These are phyloP conservation scores for Umbelopsis sp. DNA, from an alignment of 192 early-diverging fungal genomes.

Conservation along the genomic window DNA sequence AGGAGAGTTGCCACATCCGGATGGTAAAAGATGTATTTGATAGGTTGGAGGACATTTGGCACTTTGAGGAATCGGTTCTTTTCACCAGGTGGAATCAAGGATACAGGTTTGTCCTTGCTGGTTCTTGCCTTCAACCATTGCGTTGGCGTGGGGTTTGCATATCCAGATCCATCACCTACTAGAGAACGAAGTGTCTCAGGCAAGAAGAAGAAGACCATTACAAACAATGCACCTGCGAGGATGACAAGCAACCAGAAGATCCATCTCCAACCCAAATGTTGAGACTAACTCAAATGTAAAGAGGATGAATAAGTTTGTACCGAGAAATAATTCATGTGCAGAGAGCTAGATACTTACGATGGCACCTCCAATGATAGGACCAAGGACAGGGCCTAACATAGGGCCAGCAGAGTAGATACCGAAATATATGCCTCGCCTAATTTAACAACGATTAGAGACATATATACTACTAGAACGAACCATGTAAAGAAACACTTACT, in stretches of 20 bases:
- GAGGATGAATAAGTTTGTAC: neutral
- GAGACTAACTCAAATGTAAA: neutral
- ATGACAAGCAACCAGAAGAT: neutral
- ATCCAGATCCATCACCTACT: slow-evolving; percentile 43
- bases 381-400: slow-evolving; percentile 1
- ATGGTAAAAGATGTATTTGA: slow-evolving; percentile 29
- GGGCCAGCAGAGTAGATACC: slow-evolving; percentile 15
- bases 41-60: slow-evolving; percentile 32
- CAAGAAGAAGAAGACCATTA: slow-evolving; percentile 39
- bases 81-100: neutral
- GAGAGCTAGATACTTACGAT: neutral
- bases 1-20: slow-evolving; percentile 33
- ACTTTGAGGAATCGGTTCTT: slow-evolving; percentile 38
- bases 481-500: neutral
- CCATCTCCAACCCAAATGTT: slow-evolving; percentile 21
- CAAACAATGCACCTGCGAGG: neutral
- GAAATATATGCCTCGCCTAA: slow-evolving; percentile 16
- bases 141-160: slow-evolving; percentile 35
- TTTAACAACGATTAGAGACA: neutral
- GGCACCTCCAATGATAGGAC: slow-evolving; percentile 3
- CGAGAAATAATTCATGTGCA: neutral
- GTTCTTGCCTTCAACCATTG: slow-evolving; percentile 18
- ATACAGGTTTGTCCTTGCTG: neutral
- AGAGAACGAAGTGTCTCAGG: slow-evolving; percentile 47
- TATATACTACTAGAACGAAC: neutral